Percentiles rank a stretch among this genome's conserved stretches.
Conservation (phyloP, 1,284 basidiomycete species). For the Leccinum solheimii region DNA sequence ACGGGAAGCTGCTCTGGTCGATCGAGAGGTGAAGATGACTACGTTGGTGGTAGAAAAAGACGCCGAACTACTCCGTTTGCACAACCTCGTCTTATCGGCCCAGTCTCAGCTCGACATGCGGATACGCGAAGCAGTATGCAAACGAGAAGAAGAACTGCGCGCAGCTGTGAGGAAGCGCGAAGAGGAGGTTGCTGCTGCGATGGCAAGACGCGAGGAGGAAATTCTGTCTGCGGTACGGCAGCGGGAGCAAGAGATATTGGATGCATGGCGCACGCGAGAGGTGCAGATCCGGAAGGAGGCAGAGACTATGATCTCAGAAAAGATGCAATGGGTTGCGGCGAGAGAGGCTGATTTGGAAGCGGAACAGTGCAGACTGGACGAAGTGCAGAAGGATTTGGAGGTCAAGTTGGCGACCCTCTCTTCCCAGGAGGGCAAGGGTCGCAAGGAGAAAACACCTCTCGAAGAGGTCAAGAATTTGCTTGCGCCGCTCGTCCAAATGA, state of each 20-base stretch:
- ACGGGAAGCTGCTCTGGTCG: constrained; percentile 54
- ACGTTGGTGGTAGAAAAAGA: constrained; percentile 56
- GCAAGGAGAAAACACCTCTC: constrained; percentile 59
- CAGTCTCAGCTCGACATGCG: constrained; percentile 49
- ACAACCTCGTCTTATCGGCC: constrained; percentile 40
- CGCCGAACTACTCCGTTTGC: constrained; percentile 54
- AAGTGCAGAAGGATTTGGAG: constrained; percentile 48
- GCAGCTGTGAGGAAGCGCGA: constrained; percentile 67
- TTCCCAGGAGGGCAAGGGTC: constrained; percentile 41
- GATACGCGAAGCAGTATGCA: constrained; percentile 59
- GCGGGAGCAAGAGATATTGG: constrained; percentile 68
- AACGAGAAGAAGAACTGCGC: constrained; percentile 65
- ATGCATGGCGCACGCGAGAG: constrained; percentile 61
- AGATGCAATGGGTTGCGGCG: constrained; percentile 51
- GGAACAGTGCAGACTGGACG: constrained; percentile 53
- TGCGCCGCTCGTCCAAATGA: constrained; percentile 48
- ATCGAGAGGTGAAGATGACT: constrained; percentile 54
- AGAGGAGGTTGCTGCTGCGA: constrained; percentile 65
- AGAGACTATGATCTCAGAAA: constrained; percentile 49
- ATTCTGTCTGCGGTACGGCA: constrained; percentile 67
- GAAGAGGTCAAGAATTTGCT: constrained; percentile 75
- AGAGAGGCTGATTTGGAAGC: constrained; percentile 52
- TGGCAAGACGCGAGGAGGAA: constrained; percentile 67
- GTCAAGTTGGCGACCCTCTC: constrained; percentile 45
- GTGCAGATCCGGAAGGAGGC: constrained; percentile 54